phyloP scores from a whole-genome alignment of 2,329 filamentous ascomycete genomes.

The Ophiosphaerella narmari region DNA sequence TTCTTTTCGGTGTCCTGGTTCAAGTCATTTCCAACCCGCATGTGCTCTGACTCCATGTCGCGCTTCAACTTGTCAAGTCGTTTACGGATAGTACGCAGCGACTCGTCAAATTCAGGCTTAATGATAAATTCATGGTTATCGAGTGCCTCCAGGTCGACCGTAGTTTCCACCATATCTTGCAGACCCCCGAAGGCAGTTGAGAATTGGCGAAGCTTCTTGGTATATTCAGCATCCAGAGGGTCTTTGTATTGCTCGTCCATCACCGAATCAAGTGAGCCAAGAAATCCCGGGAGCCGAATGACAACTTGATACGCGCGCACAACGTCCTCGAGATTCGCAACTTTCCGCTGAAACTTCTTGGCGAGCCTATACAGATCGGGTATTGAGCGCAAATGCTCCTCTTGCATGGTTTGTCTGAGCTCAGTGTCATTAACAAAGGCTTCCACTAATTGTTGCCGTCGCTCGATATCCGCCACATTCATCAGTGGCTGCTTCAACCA shows the following conservation, averaged over 20 bases:
- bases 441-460: conserved; percentile 90
- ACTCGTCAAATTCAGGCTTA: conserved; percentile 96
- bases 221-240: conserved; percentile 85
- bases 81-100: conserved; percentile 82
- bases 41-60: conserved; percentile 84
- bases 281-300: conserved; percentile 87
- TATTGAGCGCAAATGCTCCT: conserved; percentile 89
- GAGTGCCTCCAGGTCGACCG: conserved; percentile 90
- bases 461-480: conserved; percentile 85
- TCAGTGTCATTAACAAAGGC: conserved; percentile 94
- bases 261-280: conserved; percentile 85
- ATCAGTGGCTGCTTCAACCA: conserved; percentile 98
- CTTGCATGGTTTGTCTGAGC: conserved; percentile 92
- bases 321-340: conserved; percentile 92
- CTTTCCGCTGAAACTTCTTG: conserved; percentile 91
- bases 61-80: conserved; percentile 83
- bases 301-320: conserved; percentile 94
- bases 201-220: conserved; percentile 73
- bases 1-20: conserved; percentile 97
- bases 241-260: conserved; percentile 95
- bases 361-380: conserved; percentile 92
- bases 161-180: conserved; percentile 98
- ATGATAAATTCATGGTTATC: conserved; percentile 99
- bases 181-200: conserved; percentile 81
- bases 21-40: conserved; percentile 76